Percentiles rank a stretch among this genome's conserved stretches.
Evolutionary conservation across 371 early-diverging fungal genomes (phyloP).

Genomic region (Actinomucor elegans): DNA sequence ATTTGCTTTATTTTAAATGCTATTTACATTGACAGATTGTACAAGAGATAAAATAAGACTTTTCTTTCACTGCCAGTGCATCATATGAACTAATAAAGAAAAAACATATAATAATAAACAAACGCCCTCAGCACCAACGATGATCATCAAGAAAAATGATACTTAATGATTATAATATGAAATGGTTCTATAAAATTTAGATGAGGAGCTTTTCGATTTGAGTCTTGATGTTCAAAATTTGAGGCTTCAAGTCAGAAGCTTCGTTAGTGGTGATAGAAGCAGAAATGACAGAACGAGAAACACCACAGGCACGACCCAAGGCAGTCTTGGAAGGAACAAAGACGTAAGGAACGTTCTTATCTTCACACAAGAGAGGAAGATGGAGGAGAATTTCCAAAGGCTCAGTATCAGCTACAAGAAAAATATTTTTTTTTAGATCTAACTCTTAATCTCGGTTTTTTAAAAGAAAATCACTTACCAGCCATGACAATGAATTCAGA

Average conservation of each 20-base stretch:
- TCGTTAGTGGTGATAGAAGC: constrained; percentile 95
- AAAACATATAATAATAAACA: constrained; percentile 2
- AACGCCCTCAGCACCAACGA: constrained; percentile 39
- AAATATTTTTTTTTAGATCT: neutral
- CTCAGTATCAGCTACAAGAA: constrained; percentile 84
- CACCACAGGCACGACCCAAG: constrained; percentile 98
- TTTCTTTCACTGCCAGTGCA: constrained; percentile 43
- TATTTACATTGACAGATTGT: constrained; percentile 20
- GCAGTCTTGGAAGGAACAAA: constrained; percentile 97
- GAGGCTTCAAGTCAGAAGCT: constrained; percentile 91
- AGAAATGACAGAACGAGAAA: constrained; percentile 93
- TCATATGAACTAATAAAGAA: constrained; percentile 25
- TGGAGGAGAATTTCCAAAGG: constrained; percentile 98
- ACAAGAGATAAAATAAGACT: constrained; percentile 17
- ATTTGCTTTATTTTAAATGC: constrained; percentile 14
- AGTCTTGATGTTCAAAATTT: constrained; percentile 88
- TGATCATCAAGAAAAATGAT: constrained; percentile 38
- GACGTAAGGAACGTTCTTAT: constrained; percentile 99
- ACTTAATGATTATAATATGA: constrained; percentile 5
- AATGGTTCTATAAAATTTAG: constrained; percentile 41
- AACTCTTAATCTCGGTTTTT: neutral
- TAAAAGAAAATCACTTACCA: constrained; percentile 33
- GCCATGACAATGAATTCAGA: constrained; percentile 99
- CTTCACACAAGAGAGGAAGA: constrained; percentile 98
- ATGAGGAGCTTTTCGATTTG: constrained; percentile 93